Base-by-base conservation (phyloP, 495 filamentous ascomycete species). In the Penicillium antarcticum region DNA sequence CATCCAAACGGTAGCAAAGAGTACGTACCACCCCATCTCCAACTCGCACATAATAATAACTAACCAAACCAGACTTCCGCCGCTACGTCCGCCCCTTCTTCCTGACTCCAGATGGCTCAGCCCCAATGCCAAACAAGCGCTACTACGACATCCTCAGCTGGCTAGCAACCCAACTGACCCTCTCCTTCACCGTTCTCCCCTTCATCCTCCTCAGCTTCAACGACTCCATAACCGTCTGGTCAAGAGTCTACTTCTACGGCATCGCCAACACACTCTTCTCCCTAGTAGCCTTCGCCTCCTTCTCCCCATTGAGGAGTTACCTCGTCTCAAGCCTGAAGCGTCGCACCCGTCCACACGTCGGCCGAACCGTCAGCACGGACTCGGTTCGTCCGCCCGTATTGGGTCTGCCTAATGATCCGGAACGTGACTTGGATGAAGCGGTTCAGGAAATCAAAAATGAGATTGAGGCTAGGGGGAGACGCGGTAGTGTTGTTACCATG, bases 21-120 rank as follows among this genome's bases (percentile, higher is more conserved):
- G 92, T 96, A 79, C 53, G 82, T 21, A 1, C 38, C 18, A 36
- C 31, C 18, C 32, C 21, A 47, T 19, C 10, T 6, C 45, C 16
- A 45, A 4, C 19, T n/a, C 34, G 5, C 32, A 9, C 26, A 14
- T 21, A 7, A 18, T 29, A n/a, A 47, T 45, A 11, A 55, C 45
- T 61, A 35, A 59, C 44, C 8, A 36, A 34, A 24, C 23, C 53
- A 96, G 90, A 95, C 60, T 85, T 86, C 73, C 94, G 94, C 45
- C 90, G 94, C 40, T 78, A 91, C 66, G 66, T 96, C 56, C 91
- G 95, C 26, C 94, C 94, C 32, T 92, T 98, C 76, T 97, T 97
- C 80, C 73, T 97, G 37, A 83, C 87, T 48, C 80, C 89, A 16
- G 80, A 85, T 55, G 84, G 86, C 41, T 78, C 78, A 37, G 69